These are phyloP conservation scores for Pseudonectria buxi DNA, from an alignment of 2,329 filamentous ascomycete species.

Conservation along the genomic window DNA sequence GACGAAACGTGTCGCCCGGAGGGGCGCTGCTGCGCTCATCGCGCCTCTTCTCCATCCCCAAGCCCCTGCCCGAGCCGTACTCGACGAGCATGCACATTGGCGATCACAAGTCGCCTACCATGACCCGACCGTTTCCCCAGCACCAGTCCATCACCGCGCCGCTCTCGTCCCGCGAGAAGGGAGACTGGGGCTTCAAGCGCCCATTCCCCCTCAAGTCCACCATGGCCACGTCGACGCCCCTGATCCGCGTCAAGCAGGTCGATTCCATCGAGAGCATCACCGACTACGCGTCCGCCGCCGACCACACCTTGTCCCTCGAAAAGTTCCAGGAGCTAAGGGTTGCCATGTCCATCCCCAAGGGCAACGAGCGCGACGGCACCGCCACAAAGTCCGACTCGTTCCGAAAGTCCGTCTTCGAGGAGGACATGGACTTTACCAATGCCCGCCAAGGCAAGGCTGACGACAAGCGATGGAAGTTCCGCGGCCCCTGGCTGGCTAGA, in stretches of 20 bases:
- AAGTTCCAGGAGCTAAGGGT: conserved; percentile 84
- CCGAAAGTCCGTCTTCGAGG: conserved; percentile 53
- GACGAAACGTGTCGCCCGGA: conserved; percentile 48
- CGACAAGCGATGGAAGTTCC: conserved; percentile 58
- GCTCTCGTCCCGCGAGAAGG: conserved; percentile 61
- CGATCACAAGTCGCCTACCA: conserved; percentile 31
- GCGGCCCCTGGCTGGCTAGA: conserved; percentile 59
- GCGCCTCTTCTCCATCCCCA: conserved; percentile 81
- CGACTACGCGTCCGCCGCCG: conserved; percentile 76
- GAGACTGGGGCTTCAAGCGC: conserved; percentile 92
- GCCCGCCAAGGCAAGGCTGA: conserved; percentile 29
- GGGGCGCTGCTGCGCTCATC: conserved; percentile 73
- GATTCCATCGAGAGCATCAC: conserved; percentile 86
- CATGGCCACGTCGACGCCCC: conserved; percentile 62
- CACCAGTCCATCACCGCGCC: conserved; percentile 78
- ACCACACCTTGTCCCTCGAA: conserved; percentile 71
- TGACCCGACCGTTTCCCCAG: conserved; percentile 71
- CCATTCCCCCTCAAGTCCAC: conserved; percentile 72
- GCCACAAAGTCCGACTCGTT: conserved; percentile 16
- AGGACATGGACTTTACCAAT: conserved; percentile 47
- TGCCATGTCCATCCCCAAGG: conserved; percentile 53
- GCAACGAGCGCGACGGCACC: conserved; percentile 12
- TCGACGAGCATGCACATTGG: conserved; percentile 34
- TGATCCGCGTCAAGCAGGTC: conserved; percentile 68
- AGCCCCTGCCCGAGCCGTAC: conserved; percentile 60